These are phyloP conservation scores for Talinum fruticosum DNA, from an alignment of 148 eudicot species.

Conservation along the genomic window DNA sequence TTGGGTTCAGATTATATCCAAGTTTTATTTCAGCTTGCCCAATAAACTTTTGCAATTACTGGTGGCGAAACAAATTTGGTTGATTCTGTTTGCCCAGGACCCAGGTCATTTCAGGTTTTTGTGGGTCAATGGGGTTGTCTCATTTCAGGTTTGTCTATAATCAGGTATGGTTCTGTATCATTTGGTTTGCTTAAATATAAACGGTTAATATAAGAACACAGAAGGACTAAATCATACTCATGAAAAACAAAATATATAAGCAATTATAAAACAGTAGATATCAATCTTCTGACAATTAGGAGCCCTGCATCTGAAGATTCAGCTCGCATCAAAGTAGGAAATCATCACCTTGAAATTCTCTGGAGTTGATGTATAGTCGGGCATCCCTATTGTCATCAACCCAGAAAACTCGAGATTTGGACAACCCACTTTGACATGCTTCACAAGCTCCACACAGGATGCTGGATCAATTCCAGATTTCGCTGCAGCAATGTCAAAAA, in stretches of 20 bases:
- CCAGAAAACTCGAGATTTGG: slow-evolving; percentile 80
- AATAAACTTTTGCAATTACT: neutral
- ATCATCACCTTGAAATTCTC: slow-evolving; percentile 78
- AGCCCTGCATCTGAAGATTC: neutral
- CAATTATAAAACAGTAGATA: neutral
- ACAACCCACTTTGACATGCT: slow-evolving; percentile 68
- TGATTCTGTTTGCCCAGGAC: neutral
- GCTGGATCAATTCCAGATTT: slow-evolving; percentile 88
- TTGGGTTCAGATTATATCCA: neutral
- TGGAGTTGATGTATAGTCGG: slow-evolving; percentile 86
- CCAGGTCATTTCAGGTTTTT: neutral
- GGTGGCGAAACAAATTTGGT: too few relatives aligned
- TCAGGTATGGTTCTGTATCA: neutral
- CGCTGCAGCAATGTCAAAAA: slow-evolving; percentile 50
- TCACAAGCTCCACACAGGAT: slow-evolving; percentile 72
- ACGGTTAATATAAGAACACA: too few relatives aligned
- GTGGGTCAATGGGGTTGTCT: neutral
- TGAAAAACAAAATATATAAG: slow-evolving; percentile 1
- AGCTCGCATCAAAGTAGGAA: neutral
- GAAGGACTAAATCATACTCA: neutral
- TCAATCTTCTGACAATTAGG: neutral
- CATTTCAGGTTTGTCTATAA: neutral
- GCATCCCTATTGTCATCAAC: slow-evolving; percentile 97
- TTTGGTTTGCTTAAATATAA: neutral
- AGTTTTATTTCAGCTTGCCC: neutral